Percentiles rank a stretch among this genome's conserved stretches.
phyloP scores from a whole-genome alignment of 2,329 filamentous ascomycete species.

The Nemania bipapillata region DNA sequence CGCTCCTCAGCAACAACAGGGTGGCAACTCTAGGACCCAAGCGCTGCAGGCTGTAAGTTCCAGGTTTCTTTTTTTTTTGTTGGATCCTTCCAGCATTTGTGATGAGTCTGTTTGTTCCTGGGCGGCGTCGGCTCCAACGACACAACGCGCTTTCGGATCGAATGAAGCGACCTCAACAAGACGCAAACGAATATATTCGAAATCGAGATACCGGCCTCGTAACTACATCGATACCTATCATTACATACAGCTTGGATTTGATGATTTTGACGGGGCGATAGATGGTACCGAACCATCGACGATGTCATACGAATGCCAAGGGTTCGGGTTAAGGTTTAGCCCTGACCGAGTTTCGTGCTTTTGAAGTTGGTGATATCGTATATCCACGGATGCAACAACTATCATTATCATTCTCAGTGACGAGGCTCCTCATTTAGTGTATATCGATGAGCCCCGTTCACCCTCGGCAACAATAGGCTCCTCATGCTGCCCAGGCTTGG shows the following conservation, averaged over 20 bases:
- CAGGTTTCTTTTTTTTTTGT: conserved; percentile 41
- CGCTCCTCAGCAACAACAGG: conserved; percentile 58
- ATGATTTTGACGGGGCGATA: conserved; percentile 16
- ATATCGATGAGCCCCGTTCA: not conserved
- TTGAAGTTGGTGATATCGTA: not conserved
- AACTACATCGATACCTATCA: not conserved
- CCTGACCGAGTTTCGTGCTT: not conserved
- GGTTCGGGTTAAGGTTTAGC: not conserved
- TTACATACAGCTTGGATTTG: not conserved
- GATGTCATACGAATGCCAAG: not conserved
- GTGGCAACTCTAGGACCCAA: conserved; percentile 64
- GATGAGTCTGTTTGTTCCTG: conserved; percentile 37
- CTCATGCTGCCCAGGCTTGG: not conserved
- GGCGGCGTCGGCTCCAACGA: conserved; percentile 37
- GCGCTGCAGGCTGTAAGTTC: conserved; percentile 85
- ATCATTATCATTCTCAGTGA: not conserved
- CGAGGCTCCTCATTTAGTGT: not conserved
- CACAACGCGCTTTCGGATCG: conserved; percentile 19
- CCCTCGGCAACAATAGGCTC: not conserved
- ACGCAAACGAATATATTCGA: not conserved
- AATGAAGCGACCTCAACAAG: conserved; percentile 12
- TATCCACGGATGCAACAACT: not conserved
- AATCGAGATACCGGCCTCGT: not conserved
- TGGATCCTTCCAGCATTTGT: conserved; percentile 17
- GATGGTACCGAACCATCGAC: not conserved